These are phyloP conservation scores for Torulaspora franciscae DNA, from an alignment of 805 yeast species.

Conservation along the genomic window DNA sequence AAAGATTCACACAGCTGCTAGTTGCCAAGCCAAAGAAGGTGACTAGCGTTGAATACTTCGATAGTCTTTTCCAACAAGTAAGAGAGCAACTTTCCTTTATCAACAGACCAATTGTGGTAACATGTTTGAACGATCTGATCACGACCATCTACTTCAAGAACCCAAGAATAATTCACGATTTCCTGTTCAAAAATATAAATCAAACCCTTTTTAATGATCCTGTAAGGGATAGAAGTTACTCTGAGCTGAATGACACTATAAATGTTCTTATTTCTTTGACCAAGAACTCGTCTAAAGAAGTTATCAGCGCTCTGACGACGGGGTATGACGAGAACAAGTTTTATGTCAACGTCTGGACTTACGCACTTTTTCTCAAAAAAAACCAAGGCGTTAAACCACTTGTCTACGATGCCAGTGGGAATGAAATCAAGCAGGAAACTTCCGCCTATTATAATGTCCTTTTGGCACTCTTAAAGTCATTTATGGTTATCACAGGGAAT, in stretches of 20 bases:
- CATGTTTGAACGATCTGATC: slow-evolving; percentile 52
- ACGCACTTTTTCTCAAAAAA: slow-evolving; percentile 35
- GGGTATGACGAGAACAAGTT: slow-evolving; percentile 22
- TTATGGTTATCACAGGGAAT: slow-evolving; percentile 31
- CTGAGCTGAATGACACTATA: slow-evolving; percentile 53
- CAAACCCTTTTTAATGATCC: slow-evolving; percentile 32
- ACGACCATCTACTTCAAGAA: slow-evolving; percentile 50
- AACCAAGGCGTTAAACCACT: slow-evolving; percentile 24
- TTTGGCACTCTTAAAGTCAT: slow-evolving; percentile 34
- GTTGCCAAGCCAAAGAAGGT: slow-evolving; percentile 55
- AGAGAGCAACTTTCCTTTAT: slow-evolving; percentile 52
- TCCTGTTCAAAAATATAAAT: slow-evolving; percentile 52
- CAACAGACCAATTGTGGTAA: slow-evolving; percentile 56
- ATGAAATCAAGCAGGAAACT: slow-evolving; percentile 10
- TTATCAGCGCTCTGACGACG: slow-evolving; percentile 33
- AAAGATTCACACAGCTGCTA: slow-evolving; percentile 61
- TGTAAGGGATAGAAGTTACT: slow-evolving; percentile 41
- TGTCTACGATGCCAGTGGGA: slow-evolving; percentile 7
- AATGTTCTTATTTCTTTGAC: slow-evolving; percentile 63
- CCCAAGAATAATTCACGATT: slow-evolving; percentile 49
- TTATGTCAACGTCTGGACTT: slow-evolving; percentile 37
- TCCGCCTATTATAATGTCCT: slow-evolving; percentile 32
- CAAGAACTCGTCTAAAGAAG: slow-evolving; percentile 39
- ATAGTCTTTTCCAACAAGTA: slow-evolving; percentile 58
- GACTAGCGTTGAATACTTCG: slow-evolving; percentile 47